Evolutionary conservation across 768 basidiomycete species (phyloP), one percentile per base, ranked within the genome.

Genomic region (Suillus alpinus): DNA sequence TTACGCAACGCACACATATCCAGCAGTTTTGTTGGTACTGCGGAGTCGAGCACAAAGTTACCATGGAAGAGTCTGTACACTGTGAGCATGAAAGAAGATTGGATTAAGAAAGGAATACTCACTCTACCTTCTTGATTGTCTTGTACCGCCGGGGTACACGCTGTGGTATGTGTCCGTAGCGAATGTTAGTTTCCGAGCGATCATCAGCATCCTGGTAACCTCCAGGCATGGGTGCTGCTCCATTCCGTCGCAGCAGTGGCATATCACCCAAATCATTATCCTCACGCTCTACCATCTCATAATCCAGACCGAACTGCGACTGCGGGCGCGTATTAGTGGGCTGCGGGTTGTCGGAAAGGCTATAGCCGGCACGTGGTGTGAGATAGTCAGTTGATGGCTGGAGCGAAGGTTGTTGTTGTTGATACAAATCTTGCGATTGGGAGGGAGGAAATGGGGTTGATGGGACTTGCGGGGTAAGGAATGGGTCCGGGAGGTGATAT

Each of bases 101-200:
- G 18, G 36, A 4, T 53, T 43, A 23, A 43, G 29, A 44, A 59
- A 60, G 18, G n/a, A 31, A 9, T 18, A 83, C 86, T 78, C 65
- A 89, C 84, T 91, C 91, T 66, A 96, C 91, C 70, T 86, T 87
- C 79, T 97, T 98, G 72, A 94, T 86, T 0, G 95, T 98, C 81
- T 95, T 96, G 80, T 94, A 87, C 56, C 95, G 78, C 52, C 96
- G 77, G 0, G 94, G 89, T 1, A 97, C 91, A 26, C 95, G 82
- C 69, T 95, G 92, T 0, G 96, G 95, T 60, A 97, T 94, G 12
- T 88, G 79, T 0, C 96, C 95, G 70, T 96, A 98, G 20, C 93
- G 81, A 60, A 92, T 91, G 62, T 90, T 88, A 67, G 68, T 82
- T 51, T 80, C 80, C n/a, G 51, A 63, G 20, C 66, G 67, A 7